Percentiles rank a stretch among this genome's conserved stretches.
Evolutionary conservation across 1,284 basidiomycete species (phyloP).

Genomic region (Entoloma clypeatum): DNA sequence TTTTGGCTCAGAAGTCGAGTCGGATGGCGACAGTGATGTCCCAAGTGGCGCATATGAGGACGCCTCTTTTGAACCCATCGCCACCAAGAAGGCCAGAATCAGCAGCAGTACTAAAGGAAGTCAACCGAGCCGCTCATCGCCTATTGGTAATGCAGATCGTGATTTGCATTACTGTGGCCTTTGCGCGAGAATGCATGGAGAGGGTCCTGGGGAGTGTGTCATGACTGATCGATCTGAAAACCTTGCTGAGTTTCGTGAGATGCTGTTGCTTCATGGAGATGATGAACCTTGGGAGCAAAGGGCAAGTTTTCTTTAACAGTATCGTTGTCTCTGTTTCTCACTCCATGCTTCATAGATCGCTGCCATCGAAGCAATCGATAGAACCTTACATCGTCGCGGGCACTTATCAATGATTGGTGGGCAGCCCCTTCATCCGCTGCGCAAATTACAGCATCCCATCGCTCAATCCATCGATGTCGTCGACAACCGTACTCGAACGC

Average conservation of each 20-base stretch:
- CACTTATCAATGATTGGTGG: slow-evolving; percentile 51
- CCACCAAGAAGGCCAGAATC: slow-evolving; percentile 10
- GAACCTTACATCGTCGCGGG: slow-evolving; percentile 51
- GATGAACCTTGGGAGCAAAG: slow-evolving; percentile 63
- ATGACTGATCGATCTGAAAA: slow-evolving; percentile 65
- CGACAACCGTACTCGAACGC: too few relatives aligned
- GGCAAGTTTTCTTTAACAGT: slow-evolving; percentile 35
- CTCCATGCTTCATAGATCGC: slow-evolving; percentile 39
- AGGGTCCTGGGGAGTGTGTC: slow-evolving; percentile 43
- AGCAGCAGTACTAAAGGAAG: neutral
- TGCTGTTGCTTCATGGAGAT: slow-evolving; percentile 55
- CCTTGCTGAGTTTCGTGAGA: slow-evolving; percentile 62
- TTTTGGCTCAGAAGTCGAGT: slow-evolving; percentile 30
- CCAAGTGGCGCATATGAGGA: slow-evolving; percentile 23
- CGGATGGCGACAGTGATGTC: slow-evolving; percentile 23
- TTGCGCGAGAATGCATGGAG: slow-evolving; percentile 53
- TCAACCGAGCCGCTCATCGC: neutral
- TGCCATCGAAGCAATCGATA: slow-evolving; percentile 65
- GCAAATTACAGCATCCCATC: slow-evolving; percentile 22
- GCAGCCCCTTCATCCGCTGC: slow-evolving; percentile 57
- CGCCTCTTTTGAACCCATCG: slow-evolving; percentile 17
- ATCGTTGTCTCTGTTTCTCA: slow-evolving; percentile 10
- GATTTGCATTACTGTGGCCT: slow-evolving; percentile 45
- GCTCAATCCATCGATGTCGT: too few relatives aligned
- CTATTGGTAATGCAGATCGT: slow-evolving; percentile 7